Percentiles rank a stretch among this genome's conserved stretches.
These are phyloP conservation scores for Eutrema yunnanense DNA, from an alignment of 345 rosid species.

Conservation along the genomic window DNA sequence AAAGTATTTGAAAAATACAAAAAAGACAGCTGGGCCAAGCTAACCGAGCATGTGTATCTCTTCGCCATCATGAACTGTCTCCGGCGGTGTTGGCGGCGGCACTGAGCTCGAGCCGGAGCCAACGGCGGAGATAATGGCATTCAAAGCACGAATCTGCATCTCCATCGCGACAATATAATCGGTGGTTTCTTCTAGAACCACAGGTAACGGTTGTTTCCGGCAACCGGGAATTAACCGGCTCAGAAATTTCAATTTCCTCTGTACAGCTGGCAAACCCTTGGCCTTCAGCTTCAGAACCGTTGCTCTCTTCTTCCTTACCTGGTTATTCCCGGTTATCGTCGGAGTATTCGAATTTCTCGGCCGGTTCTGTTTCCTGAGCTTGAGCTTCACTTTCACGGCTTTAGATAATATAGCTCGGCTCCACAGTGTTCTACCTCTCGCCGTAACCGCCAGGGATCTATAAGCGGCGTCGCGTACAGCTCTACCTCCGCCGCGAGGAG, in stretches of 20 bases:
- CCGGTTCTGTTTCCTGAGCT: constrained; percentile 60
- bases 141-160: constrained; percentile 95
- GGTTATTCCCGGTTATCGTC: constrained; percentile 28
- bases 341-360: constrained; percentile 27
- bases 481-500: constrained; percentile 36
- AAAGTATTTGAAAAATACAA: not conserved
- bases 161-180: constrained; percentile 95
- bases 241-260: constrained; percentile 59
- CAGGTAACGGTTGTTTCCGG: constrained; percentile 77
- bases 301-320: constrained; percentile 56
- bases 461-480: constrained; percentile 83
- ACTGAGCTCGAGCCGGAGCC: constrained; percentile 22
- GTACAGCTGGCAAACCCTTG: constrained; percentile 58
- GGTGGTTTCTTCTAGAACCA: constrained; percentile 80
- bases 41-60: constrained; percentile 15
- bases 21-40: constrained; percentile 18
- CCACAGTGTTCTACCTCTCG: constrained; percentile 82
- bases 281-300: constrained; percentile 57
- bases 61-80: not conserved
- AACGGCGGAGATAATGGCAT: constrained; percentile 42
- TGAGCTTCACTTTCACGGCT: constrained; percentile 45
- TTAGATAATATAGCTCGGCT: constrained; percentile 85
- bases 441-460: constrained; percentile 53
- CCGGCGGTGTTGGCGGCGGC: not conserved
- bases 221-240: constrained; percentile 96